A percentile compares a stretch with the other conserved stretches of the same genome.
Conservation (phyloP, 805 yeast species). For the Kluyveromyces dobzhanskii region DNA sequence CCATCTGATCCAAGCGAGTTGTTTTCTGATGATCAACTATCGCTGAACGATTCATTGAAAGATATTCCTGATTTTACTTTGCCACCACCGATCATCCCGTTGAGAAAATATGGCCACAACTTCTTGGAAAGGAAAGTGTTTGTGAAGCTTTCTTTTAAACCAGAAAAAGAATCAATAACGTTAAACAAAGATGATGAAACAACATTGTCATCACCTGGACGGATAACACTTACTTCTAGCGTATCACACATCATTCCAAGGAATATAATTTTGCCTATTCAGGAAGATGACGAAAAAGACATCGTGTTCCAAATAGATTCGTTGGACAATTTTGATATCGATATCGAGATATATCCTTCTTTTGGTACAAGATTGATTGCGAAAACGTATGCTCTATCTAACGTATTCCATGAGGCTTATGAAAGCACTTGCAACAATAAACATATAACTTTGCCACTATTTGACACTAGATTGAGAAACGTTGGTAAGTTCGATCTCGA, state of each 20-base stretch:
- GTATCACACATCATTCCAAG: slow-evolving; percentile 81
- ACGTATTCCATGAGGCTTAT: slow-evolving; percentile 37
- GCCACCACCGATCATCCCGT: slow-evolving; percentile 94
- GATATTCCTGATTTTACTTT: slow-evolving; percentile 82
- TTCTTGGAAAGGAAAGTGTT: slow-evolving; percentile 85
- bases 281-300: slow-evolving; percentile 45
- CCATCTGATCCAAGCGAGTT: slow-evolving; percentile 1
- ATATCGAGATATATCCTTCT: slow-evolving; percentile 86
- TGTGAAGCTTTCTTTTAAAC: slow-evolving; percentile 63
- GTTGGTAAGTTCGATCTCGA: slow-evolving; percentile 75
- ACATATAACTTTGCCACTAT: slow-evolving; percentile 52
- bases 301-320: slow-evolving; percentile 80
- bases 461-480: slow-evolving; percentile 71
- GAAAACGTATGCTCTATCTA: slow-evolving; percentile 66
- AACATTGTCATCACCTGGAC: slow-evolving; percentile 52
- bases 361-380: slow-evolving; percentile 92
- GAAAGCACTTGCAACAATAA: slow-evolving; percentile 31
- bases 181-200: slow-evolving; percentile 38
- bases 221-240: slow-evolving; percentile 73
- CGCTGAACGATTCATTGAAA: slow-evolving; percentile 32
- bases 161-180: slow-evolving; percentile 37
- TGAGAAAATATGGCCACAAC: slow-evolving; percentile 91
- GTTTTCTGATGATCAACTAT: slow-evolving; percentile 5
- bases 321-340: slow-evolving; percentile 65
- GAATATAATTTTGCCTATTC: slow-evolving; percentile 70